These are phyloP conservation scores for Chrysoporthe cubensis DNA, from an alignment of 2,329 filamentous ascomycete species.

Conservation along the genomic window DNA sequence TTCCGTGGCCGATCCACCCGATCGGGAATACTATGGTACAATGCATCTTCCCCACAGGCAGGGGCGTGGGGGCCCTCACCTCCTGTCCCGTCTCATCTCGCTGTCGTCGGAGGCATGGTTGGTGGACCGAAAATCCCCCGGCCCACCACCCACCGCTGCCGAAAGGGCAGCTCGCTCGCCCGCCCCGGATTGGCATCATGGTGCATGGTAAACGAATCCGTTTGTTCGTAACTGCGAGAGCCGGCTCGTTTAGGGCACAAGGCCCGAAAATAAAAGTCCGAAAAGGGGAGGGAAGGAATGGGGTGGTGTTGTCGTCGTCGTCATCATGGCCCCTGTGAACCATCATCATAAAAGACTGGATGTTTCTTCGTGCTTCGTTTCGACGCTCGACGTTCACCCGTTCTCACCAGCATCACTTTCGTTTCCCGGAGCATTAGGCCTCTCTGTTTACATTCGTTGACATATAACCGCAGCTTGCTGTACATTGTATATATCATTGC, in stretches of 20 bases:
- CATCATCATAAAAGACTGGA: not conserved
- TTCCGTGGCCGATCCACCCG: not conserved
- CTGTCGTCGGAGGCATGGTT: slow-evolving; percentile 14
- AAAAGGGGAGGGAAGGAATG: not conserved
- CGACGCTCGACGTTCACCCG: not conserved
- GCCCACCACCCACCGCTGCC: not conserved
- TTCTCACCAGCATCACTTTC: not conserved
- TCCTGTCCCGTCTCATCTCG: slow-evolving; percentile 18
- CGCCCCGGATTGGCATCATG: not conserved
- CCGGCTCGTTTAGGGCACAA: not conserved
- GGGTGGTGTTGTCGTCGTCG: not conserved
- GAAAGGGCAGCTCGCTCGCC: not conserved
- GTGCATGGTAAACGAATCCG: not conserved
- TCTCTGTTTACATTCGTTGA: slow-evolving; percentile 1
- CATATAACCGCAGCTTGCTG: not conserved
- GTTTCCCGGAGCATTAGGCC: not conserved
- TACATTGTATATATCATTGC: slow-evolving; percentile 11
- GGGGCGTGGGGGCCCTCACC: not conserved
- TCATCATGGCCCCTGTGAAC: too few species aligned
- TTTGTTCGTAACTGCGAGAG: not conserved
- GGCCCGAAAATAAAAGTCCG: not conserved
- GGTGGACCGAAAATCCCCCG: slow-evolving; percentile 16
- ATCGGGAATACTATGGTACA: slow-evolving; percentile 4
- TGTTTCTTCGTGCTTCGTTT: not conserved
- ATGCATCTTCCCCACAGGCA: slow-evolving; percentile 4